Conservation (phyloP, 2,329 filamentous ascomycete species). For the Gliomastix tumulicola region DNA sequence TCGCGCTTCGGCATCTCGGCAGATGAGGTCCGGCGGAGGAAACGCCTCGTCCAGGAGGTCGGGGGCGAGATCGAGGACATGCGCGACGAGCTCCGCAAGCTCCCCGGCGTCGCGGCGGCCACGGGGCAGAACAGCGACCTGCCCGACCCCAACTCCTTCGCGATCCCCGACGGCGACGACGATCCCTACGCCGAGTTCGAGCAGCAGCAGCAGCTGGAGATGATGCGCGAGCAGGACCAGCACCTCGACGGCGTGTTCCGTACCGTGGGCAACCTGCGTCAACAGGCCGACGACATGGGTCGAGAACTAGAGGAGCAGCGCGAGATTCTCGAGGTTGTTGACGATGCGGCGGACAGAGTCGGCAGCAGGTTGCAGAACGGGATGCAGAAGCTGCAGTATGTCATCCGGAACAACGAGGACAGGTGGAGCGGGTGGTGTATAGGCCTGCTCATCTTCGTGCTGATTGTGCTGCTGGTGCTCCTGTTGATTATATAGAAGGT, state of each 20-base stretch:
- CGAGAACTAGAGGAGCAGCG: slow-evolving; percentile 91
- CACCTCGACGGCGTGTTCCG: slow-evolving; percentile 87
- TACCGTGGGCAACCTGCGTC: slow-evolving; percentile 83
- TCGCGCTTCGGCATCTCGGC: slow-evolving; percentile 79
- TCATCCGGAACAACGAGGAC: slow-evolving; percentile 90
- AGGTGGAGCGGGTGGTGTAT: slow-evolving; percentile 84
- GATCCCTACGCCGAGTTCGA: slow-evolving; percentile 73
- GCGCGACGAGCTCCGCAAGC: slow-evolving; percentile 69
- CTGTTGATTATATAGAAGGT: slow-evolving; percentile 57
- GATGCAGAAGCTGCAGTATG: slow-evolving; percentile 76
- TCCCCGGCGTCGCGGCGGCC: slow-evolving; percentile 21
- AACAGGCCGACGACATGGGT: slow-evolving; percentile 94
- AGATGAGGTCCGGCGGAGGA: slow-evolving; percentile 73
- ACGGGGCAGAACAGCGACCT: slow-evolving; percentile 28
- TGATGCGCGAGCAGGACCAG: slow-evolving; percentile 93
- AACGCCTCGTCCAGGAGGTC: slow-evolving; percentile 82
- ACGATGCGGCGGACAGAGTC: slow-evolving; percentile 79
- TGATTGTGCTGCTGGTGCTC: slow-evolving; percentile 80
- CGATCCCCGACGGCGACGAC: slow-evolving; percentile 41
- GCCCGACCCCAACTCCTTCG: slow-evolving; percentile 47
- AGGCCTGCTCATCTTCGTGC: slow-evolving; percentile 74
- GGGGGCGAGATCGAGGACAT: slow-evolving; percentile 84
- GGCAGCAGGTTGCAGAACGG: slow-evolving; percentile 79
- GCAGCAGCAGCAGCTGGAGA: slow-evolving; percentile 80
- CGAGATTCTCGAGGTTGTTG: slow-evolving; percentile 80